These are phyloP conservation scores for Acanthamoeba triangularis DNA, from an alignment of 208 protist species.

Conservation along the genomic window DNA sequence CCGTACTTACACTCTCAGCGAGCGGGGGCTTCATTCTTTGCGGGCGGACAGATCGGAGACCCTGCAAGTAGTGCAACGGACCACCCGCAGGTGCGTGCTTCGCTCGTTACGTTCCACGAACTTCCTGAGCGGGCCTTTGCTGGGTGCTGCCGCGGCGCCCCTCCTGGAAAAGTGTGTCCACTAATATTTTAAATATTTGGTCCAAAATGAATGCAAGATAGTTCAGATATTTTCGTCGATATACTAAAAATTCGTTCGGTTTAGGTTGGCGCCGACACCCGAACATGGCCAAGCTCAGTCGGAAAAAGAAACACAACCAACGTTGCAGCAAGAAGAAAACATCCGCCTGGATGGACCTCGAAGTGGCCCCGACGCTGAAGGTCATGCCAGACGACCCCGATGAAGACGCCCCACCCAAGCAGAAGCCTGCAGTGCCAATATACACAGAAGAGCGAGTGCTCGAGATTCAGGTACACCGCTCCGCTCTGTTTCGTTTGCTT, in stretches of 20 bases:
- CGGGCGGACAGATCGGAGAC: no score
- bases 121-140: no score
- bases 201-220: no score
- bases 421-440: background rate
- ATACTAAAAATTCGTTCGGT: background rate
- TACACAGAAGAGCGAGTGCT: conserved; percentile 9
- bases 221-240: background rate
- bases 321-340: background rate
- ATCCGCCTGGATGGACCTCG: background rate
- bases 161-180: no score
- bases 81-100: background rate
- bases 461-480: background rate
- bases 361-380: background rate
- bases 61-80: no score
- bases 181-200: no score
- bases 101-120: background rate
- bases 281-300: background rate
- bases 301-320: background rate
- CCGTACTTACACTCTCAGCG: no score
- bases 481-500: background rate
- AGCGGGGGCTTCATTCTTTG: no score
- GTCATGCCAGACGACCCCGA: conserved; percentile 7
- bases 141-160: no score
- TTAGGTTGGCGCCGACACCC: background rate
- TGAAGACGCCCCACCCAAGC: background rate